Conservation (phyloP, 371 early-diverging fungal species). For the Neoconidiobolus thromboides region DNA sequence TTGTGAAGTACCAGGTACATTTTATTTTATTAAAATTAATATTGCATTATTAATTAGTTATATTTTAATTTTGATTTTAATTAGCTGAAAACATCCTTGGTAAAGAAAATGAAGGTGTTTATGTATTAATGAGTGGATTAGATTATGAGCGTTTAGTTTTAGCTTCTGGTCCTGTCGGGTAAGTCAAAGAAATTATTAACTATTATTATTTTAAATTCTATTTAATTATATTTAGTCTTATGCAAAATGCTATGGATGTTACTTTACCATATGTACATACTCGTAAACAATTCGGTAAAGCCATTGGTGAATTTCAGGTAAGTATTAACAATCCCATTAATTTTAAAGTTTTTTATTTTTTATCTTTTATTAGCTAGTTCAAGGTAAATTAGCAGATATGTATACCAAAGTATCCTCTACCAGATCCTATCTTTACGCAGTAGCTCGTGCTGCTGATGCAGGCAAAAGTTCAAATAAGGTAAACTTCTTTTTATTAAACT, state of each 20-base stretch:
- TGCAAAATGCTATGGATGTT: slow-evolving; percentile 79
- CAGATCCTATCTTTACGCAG: slow-evolving; percentile 80
- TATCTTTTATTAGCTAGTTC: slow-evolving; percentile 33
- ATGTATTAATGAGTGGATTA: slow-evolving; percentile 91
- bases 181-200: slow-evolving; percentile 4
- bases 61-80: slow-evolving; percentile 2
- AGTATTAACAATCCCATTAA: not conserved
- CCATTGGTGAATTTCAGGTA: slow-evolving; percentile 81
- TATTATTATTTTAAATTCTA: not conserved
- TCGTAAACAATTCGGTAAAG: slow-evolving; percentile 72
- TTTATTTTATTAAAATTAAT: not conserved
- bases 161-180: slow-evolving; percentile 85
- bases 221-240: slow-evolving; percentile 26
- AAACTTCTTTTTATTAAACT: not conserved
- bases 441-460: slow-evolving; percentile 69
- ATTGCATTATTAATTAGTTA: not conserved
- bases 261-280: slow-evolving; percentile 72
- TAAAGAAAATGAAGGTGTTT: slow-evolving; percentile 73
- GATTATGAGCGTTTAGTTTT: slow-evolving; percentile 86
- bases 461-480: slow-evolving; percentile 56
- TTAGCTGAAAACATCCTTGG: slow-evolving; percentile 79
- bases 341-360: not conserved
- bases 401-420: slow-evolving; percentile 87
- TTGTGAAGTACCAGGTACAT: slow-evolving; percentile 65
- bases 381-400: slow-evolving; percentile 94